Evolutionary conservation across 768 basidiomycete species (phyloP).

Genomic region (Boletus barrowsii): DNA sequence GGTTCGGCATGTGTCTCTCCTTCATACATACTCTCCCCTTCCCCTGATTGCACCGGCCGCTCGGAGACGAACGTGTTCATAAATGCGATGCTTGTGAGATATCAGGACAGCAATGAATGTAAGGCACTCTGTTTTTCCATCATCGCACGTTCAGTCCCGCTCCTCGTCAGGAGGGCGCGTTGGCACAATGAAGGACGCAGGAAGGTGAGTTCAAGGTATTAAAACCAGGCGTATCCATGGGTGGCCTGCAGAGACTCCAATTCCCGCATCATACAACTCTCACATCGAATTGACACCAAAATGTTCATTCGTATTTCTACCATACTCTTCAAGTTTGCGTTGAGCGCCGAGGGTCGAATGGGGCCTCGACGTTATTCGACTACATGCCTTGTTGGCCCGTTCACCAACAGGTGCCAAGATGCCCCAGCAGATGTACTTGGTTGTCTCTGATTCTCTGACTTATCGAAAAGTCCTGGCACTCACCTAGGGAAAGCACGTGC

Average conservation of each 20-base stretch:
- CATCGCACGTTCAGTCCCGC: neutral
- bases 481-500: too few species aligned
- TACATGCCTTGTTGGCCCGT: too few species aligned
- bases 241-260: neutral
- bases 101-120: neutral
- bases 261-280: neutral
- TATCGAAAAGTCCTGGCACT: too few species aligned
- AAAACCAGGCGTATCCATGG: neutral
- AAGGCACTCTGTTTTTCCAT: neutral
- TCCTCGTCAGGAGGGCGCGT: neutral
- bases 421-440: too few species aligned
- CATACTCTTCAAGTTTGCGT: too few species aligned
- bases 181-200: neutral
- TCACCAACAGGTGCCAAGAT: too few species aligned
- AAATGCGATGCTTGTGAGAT: neutral
- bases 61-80: neutral
- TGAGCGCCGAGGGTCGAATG: too few species aligned
- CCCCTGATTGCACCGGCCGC: neutral
- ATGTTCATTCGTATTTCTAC: conserved; percentile 5
- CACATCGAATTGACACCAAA: neutral
- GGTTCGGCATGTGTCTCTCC: neutral
- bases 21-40: neutral
- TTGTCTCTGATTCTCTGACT: too few species aligned
- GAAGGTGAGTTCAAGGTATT: neutral
- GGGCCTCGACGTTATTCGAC: too few species aligned